A percentile compares a stretch with the other conserved stretches of the same genome.
Evolutionary conservation across 345 rosid species (phyloP).

Genomic region (Carallia brachiata): DNA sequence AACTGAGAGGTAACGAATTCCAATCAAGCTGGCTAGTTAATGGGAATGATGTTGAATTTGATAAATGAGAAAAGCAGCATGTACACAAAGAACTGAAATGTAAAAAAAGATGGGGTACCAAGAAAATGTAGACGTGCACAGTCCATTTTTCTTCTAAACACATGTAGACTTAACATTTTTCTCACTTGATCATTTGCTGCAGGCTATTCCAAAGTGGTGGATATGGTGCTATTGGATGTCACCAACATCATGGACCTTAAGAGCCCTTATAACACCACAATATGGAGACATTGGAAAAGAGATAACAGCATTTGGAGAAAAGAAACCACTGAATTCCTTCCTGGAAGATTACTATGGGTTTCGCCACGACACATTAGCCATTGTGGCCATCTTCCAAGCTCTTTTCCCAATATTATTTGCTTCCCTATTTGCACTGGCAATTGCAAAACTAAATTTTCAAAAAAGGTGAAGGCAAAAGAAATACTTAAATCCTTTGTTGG

Average conservation of each 20-base stretch:
- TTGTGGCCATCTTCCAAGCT: slow-evolving; percentile 23
- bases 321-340: slow-evolving; percentile 24
- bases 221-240: slow-evolving; percentile 40
- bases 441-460: slow-evolving; percentile 44
- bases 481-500: too few relatives aligned
- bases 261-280: slow-evolving; percentile 37
- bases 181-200: slow-evolving; percentile 4
- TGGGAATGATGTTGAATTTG: too few relatives aligned
- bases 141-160: too few relatives aligned
- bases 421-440: slow-evolving; percentile 24
- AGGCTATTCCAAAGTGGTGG: slow-evolving; percentile 52
- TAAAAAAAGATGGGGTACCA: too few relatives aligned
- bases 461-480: slow-evolving; percentile 17
- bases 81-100: too few relatives aligned
- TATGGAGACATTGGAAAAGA: slow-evolving; percentile 38
- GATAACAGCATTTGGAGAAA: slow-evolving; percentile 29
- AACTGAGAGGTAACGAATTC: too few relatives aligned
- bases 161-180: too few relatives aligned
- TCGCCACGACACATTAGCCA: slow-evolving; percentile 23
- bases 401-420: slow-evolving; percentile 35
- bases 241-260: slow-evolving; percentile 42
- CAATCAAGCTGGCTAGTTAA: too few relatives aligned
- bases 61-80: too few relatives aligned
- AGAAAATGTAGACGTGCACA: too few relatives aligned
- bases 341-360: slow-evolving; percentile 33